A percentile compares a stretch with the other conserved stretches of the same genome.
Evolutionary conservation across 1,139 yeast genomes (phyloP).

Genomic region (Lodderomyces theae): DNA sequence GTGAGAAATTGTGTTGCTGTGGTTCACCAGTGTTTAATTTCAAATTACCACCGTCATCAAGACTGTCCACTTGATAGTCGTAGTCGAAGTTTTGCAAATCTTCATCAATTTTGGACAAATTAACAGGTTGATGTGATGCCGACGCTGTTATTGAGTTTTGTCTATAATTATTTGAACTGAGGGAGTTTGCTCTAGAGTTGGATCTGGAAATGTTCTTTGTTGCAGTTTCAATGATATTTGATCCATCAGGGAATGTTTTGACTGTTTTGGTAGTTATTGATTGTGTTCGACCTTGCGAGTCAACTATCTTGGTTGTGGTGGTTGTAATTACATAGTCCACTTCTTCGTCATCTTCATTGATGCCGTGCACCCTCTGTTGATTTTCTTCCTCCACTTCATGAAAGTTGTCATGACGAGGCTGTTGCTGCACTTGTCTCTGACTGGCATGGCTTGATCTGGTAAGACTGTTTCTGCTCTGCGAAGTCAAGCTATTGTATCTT

Average conservation of each 20-base stretch:
- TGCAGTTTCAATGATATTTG: slow-evolving; percentile 45
- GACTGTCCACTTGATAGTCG: slow-evolving; percentile 32
- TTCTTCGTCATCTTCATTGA: slow-evolving; percentile 15
- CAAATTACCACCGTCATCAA: slow-evolving; percentile 11
- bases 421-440: slow-evolving; percentile 4
- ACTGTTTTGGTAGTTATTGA: slow-evolving; percentile 45
- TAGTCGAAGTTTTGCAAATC: slow-evolving; percentile 46
- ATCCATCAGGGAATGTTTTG: slow-evolving; percentile 43
- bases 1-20: not conserved
- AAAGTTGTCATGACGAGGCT: not conserved
- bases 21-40: slow-evolving; percentile 12
- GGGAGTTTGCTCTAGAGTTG: slow-evolving; percentile 34
- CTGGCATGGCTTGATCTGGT: slow-evolving; percentile 11
- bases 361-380: not conserved
- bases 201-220: slow-evolving; percentile 42
- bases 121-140: slow-evolving; percentile 17
- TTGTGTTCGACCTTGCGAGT: slow-evolving; percentile 40
- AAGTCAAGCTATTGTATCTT: slow-evolving; percentile 22
- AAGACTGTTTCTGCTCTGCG: slow-evolving; percentile 8
- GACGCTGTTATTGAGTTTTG: slow-evolving; percentile 20
- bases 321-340: slow-evolving; percentile 36
- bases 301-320: slow-evolving; percentile 46
- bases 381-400: slow-evolving; percentile 4
- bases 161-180: slow-evolving; percentile 20
- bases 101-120: slow-evolving; percentile 43